Conservation (phyloP, 2,329 filamentous ascomycete species). For the Sphaerulina vaccinii region DNA sequence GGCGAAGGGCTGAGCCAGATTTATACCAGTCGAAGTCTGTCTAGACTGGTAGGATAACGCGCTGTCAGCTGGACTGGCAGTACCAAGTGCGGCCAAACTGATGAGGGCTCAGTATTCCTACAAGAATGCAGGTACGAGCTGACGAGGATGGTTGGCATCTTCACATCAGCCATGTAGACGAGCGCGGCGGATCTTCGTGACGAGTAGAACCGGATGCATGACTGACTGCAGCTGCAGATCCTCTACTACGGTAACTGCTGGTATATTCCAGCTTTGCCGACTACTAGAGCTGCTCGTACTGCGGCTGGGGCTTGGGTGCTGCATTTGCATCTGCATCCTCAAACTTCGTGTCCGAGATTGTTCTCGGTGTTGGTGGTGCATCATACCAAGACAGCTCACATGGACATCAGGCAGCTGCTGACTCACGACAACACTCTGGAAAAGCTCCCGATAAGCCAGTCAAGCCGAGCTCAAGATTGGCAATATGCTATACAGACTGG, state of each 20-base stretch:
- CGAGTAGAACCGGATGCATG: background rate
- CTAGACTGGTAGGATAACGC: no score
- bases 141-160: background rate
- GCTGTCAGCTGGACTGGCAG: no score
- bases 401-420: slow-evolving; percentile 10
- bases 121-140: background rate
- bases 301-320: no score
- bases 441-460: background rate
- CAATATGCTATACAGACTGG: background rate
- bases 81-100: no score
- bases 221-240: no score
- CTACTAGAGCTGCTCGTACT: no score
- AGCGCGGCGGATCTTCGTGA: background rate
- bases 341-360: no score
- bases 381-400: slow-evolving; percentile 1
- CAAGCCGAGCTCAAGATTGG: background rate
- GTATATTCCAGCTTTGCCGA: background rate
- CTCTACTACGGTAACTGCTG: background rate
- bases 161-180: background rate
- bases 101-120: background rate
- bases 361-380: no score
- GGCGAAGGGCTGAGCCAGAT: background rate
- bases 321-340: no score
- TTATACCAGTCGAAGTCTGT: no score
- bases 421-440: background rate